A percentile compares a stretch with the other conserved stretches of the same genome.
phyloP scores from a whole-genome alignment of 306 rosid species.

The Prunus salicina region DNA sequence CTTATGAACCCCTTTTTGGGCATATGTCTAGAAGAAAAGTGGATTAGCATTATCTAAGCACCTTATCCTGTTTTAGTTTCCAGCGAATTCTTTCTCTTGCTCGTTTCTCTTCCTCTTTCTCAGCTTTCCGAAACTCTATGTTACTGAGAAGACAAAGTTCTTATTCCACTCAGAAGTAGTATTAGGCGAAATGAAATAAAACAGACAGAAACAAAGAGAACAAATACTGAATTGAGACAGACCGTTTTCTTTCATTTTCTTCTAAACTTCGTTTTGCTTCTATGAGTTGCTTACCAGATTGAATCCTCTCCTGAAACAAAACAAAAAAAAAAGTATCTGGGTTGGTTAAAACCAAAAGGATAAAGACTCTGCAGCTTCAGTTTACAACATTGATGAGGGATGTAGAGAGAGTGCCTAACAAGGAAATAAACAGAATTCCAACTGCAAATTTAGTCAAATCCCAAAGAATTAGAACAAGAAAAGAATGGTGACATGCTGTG shows the following conservation, averaged over 20 bases:
- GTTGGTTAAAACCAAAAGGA: not conserved
- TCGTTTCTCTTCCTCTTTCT: constrained; percentile 72
- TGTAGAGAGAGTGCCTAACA: not conserved
- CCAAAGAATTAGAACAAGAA: not conserved
- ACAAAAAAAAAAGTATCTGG: constrained; percentile 7
- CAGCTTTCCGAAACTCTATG: constrained; percentile 44
- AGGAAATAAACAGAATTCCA: not conserved
- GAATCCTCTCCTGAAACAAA: constrained; percentile 64
- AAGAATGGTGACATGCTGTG: not conserved
- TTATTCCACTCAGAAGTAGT: constrained; percentile 1
- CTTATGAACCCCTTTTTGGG: not conserved
- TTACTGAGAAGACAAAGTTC: constrained; percentile 35
- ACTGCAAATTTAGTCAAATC: not conserved
- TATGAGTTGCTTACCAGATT: constrained; percentile 51
- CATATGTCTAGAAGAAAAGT: not conserved
- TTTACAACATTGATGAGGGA: not conserved
- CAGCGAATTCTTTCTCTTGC: constrained; percentile 54
- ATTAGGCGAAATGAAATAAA: not conserved
- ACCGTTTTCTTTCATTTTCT: constrained; percentile 76
- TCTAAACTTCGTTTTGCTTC: constrained; percentile 54
- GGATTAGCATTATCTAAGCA: constrained; percentile 24
- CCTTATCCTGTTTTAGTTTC: constrained; percentile 87
- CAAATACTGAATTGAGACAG: constrained; percentile 12
- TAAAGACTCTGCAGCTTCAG: not conserved
- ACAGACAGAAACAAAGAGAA: not conserved